Percentiles rank a stretch among this genome's conserved stretches.
These are phyloP conservation scores for Ceratocystis diversiconidia DNA, from an alignment of 2,329 filamentous ascomycete species.

Conservation along the genomic window DNA sequence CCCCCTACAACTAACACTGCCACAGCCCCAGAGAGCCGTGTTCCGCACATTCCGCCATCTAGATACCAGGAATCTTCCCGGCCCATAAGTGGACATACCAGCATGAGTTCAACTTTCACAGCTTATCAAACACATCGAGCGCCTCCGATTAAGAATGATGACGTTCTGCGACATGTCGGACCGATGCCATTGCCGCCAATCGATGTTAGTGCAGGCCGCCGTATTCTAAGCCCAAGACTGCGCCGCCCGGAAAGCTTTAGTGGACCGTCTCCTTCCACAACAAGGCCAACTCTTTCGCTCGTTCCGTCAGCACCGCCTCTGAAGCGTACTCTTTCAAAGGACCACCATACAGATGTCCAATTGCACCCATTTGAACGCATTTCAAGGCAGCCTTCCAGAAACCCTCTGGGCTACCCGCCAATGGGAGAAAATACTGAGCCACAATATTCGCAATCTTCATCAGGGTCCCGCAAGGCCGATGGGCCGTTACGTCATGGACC, in stretches of 20 bases:
- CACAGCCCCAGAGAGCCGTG: background rate
- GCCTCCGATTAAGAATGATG: background rate
- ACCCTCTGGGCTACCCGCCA: background rate
- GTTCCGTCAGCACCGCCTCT: background rate
- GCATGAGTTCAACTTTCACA: background rate
- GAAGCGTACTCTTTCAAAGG: background rate
- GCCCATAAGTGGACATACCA: background rate
- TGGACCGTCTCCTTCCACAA: background rate
- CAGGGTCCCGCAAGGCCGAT: background rate
- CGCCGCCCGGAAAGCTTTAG: background rate
- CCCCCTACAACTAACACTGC: background rate
- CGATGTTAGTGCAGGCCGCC: background rate
- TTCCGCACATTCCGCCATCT: background rate
- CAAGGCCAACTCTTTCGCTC: background rate
- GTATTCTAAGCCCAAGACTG: background rate
- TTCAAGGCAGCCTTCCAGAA: background rate
- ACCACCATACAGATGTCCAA: background rate
- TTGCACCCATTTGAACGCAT: background rate
- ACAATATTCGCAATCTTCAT: background rate
- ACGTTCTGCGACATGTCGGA: background rate
- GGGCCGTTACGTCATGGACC: background rate
- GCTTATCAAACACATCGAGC: background rate
- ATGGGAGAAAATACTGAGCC: background rate
- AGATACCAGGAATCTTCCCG: background rate
- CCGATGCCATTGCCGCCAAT: background rate